Conservation (phyloP, 139 green algal species). For the Edaphochlamys debaryana region DNA sequence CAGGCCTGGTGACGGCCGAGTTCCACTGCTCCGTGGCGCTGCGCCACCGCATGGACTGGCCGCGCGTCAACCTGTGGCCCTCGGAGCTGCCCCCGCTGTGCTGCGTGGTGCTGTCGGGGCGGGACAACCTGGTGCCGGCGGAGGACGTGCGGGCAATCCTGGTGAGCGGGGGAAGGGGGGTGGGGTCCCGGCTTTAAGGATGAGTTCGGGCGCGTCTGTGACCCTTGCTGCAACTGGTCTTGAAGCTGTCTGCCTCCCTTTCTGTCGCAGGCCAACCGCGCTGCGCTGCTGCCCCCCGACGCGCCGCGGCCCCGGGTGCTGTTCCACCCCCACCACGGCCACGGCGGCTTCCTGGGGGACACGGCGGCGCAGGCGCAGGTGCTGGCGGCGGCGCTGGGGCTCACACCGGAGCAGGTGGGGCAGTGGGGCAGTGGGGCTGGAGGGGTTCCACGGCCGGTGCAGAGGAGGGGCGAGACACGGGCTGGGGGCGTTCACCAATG, state of each 20-base stretch:
- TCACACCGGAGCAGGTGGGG: too few relatives aligned
- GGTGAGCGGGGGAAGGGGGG: background rate
- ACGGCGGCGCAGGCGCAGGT: too few relatives aligned
- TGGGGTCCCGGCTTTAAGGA: too few relatives aligned
- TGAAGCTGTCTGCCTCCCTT: too few relatives aligned
- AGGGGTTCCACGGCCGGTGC: too few relatives aligned
- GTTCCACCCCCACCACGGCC: conserved; percentile 9
- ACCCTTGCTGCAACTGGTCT: too few relatives aligned
- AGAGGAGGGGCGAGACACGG: too few relatives aligned
- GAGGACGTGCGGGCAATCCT: conserved; percentile 36
- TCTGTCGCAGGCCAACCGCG: conserved; percentile 3
- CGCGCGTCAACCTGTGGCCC: conserved; percentile 53
- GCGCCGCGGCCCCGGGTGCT: background rate
- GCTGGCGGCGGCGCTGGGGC: too few relatives aligned
- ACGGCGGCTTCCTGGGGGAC: conserved; percentile 48
- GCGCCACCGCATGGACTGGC: conserved; percentile 42
- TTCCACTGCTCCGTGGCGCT: conserved; percentile 44
- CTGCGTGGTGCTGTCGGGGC: conserved; percentile 40
- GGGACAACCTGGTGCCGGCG: conserved; percentile 53
- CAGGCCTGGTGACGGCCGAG: conserved; percentile 49
- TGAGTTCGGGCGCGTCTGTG: too few relatives aligned
- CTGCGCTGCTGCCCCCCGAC: conserved; percentile 14
- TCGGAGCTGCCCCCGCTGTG: conserved; percentile 30
- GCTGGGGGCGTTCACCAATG: too few relatives aligned
- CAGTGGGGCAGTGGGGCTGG: too few relatives aligned